Evolutionary conservation across 2,329 filamentous ascomycete species (phyloP), one percentile per base, ranked within the genome.

Genomic region (Taxawa tesnikishii): DNA sequence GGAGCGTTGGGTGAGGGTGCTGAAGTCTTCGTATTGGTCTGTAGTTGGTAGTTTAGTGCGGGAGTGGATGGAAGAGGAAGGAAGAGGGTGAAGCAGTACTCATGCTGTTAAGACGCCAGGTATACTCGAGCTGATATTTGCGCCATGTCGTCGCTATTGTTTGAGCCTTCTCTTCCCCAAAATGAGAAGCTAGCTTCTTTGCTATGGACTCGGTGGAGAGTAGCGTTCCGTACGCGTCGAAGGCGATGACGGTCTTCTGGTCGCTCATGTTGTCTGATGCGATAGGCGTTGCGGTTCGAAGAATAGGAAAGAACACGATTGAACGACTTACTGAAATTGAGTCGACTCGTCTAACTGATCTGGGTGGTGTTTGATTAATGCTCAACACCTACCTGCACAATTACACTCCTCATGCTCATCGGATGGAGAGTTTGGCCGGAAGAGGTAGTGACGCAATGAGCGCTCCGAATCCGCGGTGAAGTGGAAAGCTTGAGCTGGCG

Each of bases 31-130:
- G 45, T 78, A 82, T 32, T 62, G 46, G 26, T 67, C 77, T 82
- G 43, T 15, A 5, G 25, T 25, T 13, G 5, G 31, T 30, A 19
- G 23, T 29, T 9, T n/a, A n/a, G n/a, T n/a, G n/a, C n/a, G n/a
- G n/a, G n/a, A n/a, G n/a, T n/a, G n/a, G n/a, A n/a, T n/a, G n/a
- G n/a, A n/a, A n/a, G n/a, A n/a, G n/a, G n/a, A n/a, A n/a, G n/a
- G n/a, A n/a, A n/a, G n/a, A n/a, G n/a, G n/a, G n/a, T n/a, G n/a
- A 7, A 12, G 9, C 19, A 53, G 39, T 58, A 79, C 80, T 67
- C 79, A 85, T 85, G 62, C 73, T 77, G 46, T 76, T 84, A 41
- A 79, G 56, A 31, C 80, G 63, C 77, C 77, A 85, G 24, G 79
- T 83, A 45, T 84, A 87, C 53, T 84, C 80, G 6, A 85, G 60